A percentile compares a stretch with the other conserved stretches of the same genome.
phyloP scores from a whole-genome alignment of 2,329 filamentous ascomycete genomes.

The Alternaria sp. region DNA sequence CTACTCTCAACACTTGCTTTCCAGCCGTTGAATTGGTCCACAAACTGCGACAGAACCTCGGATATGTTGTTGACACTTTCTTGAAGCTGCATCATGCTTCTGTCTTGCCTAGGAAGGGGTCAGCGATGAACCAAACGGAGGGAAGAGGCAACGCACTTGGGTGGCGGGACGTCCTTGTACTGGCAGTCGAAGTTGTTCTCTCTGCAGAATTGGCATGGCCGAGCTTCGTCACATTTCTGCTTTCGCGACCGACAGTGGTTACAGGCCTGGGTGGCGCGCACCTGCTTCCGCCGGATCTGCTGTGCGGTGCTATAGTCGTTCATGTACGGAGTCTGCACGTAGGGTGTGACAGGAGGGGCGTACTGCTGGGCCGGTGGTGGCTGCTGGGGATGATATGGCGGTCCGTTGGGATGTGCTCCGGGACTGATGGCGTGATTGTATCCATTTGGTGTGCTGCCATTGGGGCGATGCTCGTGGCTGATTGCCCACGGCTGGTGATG shows the following conservation, averaged over 20 bases:
- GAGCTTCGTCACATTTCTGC: constrained; percentile 54
- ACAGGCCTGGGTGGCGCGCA: constrained; percentile 70
- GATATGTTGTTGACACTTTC: constrained; percentile 54
- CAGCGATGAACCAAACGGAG: constrained; percentile 18
- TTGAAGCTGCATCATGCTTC: constrained; percentile 61
- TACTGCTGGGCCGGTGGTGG: constrained; percentile 45
- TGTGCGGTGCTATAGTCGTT: constrained; percentile 37
- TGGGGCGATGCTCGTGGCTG: constrained; percentile 46
- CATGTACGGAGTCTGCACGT: constrained; percentile 43
- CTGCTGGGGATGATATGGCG: constrained; percentile 43
- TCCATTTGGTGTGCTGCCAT: constrained; percentile 45
- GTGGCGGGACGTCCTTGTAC: constrained; percentile 89
- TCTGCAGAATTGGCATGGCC: constrained; percentile 69
- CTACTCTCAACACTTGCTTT: constrained; percentile 46
- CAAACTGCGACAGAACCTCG: constrained; percentile 41
- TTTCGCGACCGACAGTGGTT: constrained; percentile 54
- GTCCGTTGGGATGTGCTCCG: constrained; percentile 36
- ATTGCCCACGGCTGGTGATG: constrained; percentile 45
- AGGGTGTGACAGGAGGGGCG: constrained; percentile 38
- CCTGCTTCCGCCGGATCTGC: constrained; percentile 48
- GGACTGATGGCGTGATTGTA: constrained; percentile 46
- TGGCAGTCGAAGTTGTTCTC: constrained; percentile 86
- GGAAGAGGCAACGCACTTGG: constrained; percentile 70
- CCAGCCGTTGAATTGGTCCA: constrained; percentile 46
- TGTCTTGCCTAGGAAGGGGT: constrained; percentile 53